Conservation (phyloP, 2,329 filamentous ascomycete genomes). For the Bimuria novae-zelandiae region DNA sequence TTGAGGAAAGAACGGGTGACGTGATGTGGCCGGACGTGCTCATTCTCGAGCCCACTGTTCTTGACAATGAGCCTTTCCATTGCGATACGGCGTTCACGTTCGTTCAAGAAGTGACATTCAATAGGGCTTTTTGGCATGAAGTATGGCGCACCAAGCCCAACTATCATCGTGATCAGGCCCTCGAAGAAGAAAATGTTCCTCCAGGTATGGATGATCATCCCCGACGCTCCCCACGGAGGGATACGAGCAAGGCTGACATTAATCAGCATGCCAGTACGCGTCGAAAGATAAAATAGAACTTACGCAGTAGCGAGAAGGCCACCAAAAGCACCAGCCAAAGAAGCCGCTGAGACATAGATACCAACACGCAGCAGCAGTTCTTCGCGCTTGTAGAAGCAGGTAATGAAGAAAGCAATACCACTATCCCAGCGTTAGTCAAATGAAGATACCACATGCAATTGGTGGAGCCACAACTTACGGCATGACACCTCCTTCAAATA, state of each 20-base stretch:
- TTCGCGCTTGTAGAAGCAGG: conserved; percentile 61
- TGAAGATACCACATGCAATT: not conserved
- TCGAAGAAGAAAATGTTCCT: conserved; percentile 66
- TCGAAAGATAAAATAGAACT: conserved; percentile 30
- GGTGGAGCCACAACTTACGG: conserved; percentile 42
- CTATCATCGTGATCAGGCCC: conserved; percentile 58
- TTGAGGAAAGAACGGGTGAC: conserved; percentile 58
- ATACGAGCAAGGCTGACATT: conserved; percentile 45
- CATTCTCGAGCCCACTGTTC: conserved; percentile 52
- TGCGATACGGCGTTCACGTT: conserved; percentile 61
- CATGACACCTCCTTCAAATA: conserved; percentile 64
- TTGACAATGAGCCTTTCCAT: conserved; percentile 57
- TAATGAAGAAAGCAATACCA: conserved; percentile 62
- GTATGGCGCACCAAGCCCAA: conserved; percentile 55
- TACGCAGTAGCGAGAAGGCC: conserved; percentile 59
- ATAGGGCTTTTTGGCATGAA: conserved; percentile 58
- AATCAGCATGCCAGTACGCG: conserved; percentile 8
- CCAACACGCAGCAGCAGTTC: conserved; percentile 62
- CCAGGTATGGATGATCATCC: conserved; percentile 52
- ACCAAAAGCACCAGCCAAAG: conserved; percentile 62
- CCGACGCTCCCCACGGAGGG: conserved; percentile 56
- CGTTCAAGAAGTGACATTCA: conserved; percentile 56
- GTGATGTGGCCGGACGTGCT: conserved; percentile 55
- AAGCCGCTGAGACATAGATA: conserved; percentile 61
- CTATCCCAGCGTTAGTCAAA: conserved; percentile 12